A percentile compares a stretch with the other conserved stretches of the same genome.
Conservation (phyloP, 768 basidiomycete species). For the Russula vinacea region DNA sequence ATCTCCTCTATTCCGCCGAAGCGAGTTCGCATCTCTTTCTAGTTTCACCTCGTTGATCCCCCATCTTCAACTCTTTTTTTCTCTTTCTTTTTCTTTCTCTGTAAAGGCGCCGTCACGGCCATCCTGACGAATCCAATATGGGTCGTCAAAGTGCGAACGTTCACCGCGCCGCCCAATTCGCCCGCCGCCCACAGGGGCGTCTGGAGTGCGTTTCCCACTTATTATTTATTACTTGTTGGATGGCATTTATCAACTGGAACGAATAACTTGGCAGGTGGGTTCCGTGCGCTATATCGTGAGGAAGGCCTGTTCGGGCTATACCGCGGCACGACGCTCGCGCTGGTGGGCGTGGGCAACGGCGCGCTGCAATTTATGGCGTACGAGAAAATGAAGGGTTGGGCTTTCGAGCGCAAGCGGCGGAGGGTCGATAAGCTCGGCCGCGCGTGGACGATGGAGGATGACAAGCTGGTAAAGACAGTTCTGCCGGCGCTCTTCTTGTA, state of each 20-base stretch:
- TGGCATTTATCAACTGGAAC: neutral
- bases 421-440: conserved; percentile 58
- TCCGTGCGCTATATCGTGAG: conserved; percentile 60
- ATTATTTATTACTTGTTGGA: too few species aligned
- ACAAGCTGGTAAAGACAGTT: conserved; percentile 71
- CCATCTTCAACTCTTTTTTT: conserved; percentile 15
- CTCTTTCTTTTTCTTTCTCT: conserved; percentile 30
- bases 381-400: conserved; percentile 91
- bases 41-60: conserved; percentile 4
- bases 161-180: conserved; percentile 68
- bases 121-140: conserved; percentile 96
- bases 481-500: neutral
- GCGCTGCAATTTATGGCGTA: conserved; percentile 95
- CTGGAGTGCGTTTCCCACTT: conserved; percentile 52
- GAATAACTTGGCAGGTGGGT: conserved; percentile 52
- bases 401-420: conserved; percentile 72
- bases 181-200: conserved; percentile 75
- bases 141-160: conserved; percentile 97
- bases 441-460: conserved; percentile 66
- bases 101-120: conserved; percentile 84
- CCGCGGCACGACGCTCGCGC: conserved; percentile 80
- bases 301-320: conserved; percentile 84
- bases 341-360: conserved; percentile 92
- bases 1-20: conserved; percentile 89
- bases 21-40: conserved; percentile 70